A percentile compares a stretch with the other conserved stretches of the same genome.
Conservation (phyloP, 1,284 basidiomycete genomes). For the Stereum hirsutum region DNA sequence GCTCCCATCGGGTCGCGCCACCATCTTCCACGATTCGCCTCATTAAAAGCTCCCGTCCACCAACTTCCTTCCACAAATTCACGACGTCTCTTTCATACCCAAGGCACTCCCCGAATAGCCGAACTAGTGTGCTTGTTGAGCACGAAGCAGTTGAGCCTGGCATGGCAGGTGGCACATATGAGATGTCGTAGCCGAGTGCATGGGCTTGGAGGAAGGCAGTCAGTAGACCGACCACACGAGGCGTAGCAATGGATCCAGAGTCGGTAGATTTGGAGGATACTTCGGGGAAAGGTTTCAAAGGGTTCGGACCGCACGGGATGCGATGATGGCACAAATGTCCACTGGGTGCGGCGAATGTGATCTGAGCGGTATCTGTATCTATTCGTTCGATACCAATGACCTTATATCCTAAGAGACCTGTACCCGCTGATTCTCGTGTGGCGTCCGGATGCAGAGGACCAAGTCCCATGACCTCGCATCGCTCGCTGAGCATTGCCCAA, state of each 20-base stretch:
- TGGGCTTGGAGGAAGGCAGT: constrained; percentile 26
- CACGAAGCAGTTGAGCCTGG: constrained; percentile 24
- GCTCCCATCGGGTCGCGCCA: constrained; percentile 52
- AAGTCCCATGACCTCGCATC: constrained; percentile 42
- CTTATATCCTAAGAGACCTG: constrained; percentile 45
- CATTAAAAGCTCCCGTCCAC: constrained; percentile 59
- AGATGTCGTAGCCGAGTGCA: constrained; percentile 25
- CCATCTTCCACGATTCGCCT: constrained; percentile 37
- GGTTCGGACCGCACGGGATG: constrained; percentile 38
- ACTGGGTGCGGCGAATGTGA: constrained; percentile 31
- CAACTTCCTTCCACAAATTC: constrained; percentile 60
- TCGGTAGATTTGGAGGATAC: not conserved
- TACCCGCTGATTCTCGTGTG: constrained; percentile 24
- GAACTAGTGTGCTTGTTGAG: constrained; percentile 25
- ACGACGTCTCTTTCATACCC: constrained; percentile 51
- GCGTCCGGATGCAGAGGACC: constrained; percentile 46
- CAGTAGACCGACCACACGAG: constrained; percentile 24
- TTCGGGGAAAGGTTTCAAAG: constrained; percentile 5
- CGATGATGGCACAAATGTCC: constrained; percentile 24
- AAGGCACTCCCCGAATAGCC: constrained; percentile 35
- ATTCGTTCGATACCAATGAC: constrained; percentile 30
- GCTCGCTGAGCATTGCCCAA: constrained; percentile 49
- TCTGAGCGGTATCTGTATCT: constrained; percentile 26
- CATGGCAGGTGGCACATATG: constrained; percentile 23
- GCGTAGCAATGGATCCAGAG: constrained; percentile 18